These are phyloP conservation scores for Dillenia turbinata DNA, from an alignment of 164 flowering plant genomes.

Conservation along the genomic window DNA sequence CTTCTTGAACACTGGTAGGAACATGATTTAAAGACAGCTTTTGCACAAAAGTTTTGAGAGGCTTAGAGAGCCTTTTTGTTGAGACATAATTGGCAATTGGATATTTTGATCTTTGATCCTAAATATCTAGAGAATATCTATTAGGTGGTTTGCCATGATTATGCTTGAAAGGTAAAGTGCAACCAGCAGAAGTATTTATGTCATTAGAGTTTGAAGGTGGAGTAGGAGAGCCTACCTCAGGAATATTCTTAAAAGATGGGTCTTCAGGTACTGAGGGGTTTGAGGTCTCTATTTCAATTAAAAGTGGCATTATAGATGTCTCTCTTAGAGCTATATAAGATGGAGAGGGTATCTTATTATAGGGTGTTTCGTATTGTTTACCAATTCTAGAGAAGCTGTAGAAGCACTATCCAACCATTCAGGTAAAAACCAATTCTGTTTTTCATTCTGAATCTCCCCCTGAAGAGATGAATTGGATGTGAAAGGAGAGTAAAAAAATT, in stretches of 20 bases:
- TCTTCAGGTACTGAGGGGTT: slow-evolving; percentile 9
- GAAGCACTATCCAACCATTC: not conserved
- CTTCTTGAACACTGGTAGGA: slow-evolving; percentile 11
- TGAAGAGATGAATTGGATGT: slow-evolving; percentile 1
- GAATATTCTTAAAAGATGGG: slow-evolving; percentile 7
- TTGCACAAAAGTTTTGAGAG: slow-evolving; percentile 5
- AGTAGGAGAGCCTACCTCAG: slow-evolving; percentile 6
- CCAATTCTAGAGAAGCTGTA: slow-evolving; percentile 2
- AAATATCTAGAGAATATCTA: slow-evolving; percentile 1
- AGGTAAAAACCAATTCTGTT: slow-evolving; percentile 4
- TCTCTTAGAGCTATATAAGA: not conserved
- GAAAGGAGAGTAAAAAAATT: not conserved
- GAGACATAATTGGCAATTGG: slow-evolving; percentile 12
- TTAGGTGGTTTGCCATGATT: not conserved
- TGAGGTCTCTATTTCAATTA: not conserved
- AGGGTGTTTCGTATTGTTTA: not conserved
- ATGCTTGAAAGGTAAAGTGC: slow-evolving; percentile 7
- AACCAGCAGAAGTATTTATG: not conserved
- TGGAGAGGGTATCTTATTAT: not conserved
- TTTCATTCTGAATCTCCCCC: slow-evolving; percentile 9
- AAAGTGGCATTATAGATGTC: not conserved
- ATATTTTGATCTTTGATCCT: slow-evolving; percentile 1
- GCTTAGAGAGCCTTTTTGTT: slow-evolving; percentile 4
- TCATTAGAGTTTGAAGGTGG: not conserved
- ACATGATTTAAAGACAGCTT: not conserved